Percentiles rank a stretch among this genome's conserved stretches.
Evolutionary conservation across 805 yeast species (phyloP).

Genomic region (Kregervanrija delftensis): DNA sequence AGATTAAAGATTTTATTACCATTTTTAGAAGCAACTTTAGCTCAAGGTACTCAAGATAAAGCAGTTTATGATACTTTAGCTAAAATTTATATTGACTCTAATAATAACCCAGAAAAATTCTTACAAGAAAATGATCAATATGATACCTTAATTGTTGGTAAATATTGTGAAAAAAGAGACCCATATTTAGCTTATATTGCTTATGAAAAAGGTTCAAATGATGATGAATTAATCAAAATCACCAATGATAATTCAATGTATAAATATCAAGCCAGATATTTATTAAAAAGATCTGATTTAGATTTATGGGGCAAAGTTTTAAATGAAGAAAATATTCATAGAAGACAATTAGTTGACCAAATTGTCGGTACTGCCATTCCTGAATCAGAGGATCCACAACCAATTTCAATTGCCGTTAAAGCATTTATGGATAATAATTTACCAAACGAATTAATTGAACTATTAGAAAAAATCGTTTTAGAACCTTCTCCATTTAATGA

Average conservation of each 20-base stretch:
- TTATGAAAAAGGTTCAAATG: constrained; percentile 91
- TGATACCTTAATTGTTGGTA: constrained; percentile 94
- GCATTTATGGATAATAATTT: constrained; percentile 94
- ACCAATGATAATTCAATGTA: constrained; percentile 98
- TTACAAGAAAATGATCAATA: constrained; percentile 84
- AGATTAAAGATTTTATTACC: constrained; percentile 87
- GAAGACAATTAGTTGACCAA: constrained; percentile 89
- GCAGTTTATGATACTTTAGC: constrained; percentile 94
- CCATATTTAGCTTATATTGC: constrained; percentile 97
- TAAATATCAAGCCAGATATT: constrained; percentile 97
- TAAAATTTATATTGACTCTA: constrained; percentile 94
- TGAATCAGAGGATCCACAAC: constrained; percentile 87
- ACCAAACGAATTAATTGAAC: constrained; percentile 88
- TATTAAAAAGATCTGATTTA: constrained; percentile 81
- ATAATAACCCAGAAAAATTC: constrained; percentile 96
- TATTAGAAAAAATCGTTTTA: constrained; percentile 89
- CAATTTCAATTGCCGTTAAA: constrained; percentile 87
- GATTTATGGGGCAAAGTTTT: constrained; percentile 78
- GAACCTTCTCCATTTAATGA: constrained; percentile 98
- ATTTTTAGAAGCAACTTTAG: constrained; percentile 82
- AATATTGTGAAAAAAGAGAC: constrained; percentile 97
- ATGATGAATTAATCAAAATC: constrained; percentile 79
- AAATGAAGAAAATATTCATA: constrained; percentile 67
- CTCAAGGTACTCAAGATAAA: constrained; percentile 78
- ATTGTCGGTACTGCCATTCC: constrained; percentile 95